Evolutionary conservation across 257 asterid genomes (phyloP).

Genomic region (Solanum corneliomulleri): DNA sequence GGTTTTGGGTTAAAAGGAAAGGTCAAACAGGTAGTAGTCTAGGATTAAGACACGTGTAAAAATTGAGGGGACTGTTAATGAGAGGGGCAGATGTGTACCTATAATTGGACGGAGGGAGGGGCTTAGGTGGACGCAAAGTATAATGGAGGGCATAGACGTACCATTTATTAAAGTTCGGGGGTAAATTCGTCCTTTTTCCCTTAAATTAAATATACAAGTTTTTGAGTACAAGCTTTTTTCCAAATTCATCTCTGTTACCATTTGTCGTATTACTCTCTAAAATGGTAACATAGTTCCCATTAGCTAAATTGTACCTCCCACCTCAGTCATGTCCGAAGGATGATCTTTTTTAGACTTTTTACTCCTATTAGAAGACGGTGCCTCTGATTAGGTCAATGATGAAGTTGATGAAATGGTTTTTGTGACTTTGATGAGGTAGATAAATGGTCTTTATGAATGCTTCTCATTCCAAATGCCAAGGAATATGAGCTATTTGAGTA

Average conservation of each 20-base stretch:
- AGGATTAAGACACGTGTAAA: no score
- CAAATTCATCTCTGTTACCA: background rate
- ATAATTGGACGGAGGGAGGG: no score
- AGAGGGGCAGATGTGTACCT: no score
- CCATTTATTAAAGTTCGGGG: no score
- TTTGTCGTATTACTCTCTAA: background rate
- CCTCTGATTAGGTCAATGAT: background rate
- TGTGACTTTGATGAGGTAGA: background rate
- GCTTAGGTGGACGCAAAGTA: no score
- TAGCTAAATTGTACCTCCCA: background rate
- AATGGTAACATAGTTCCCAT: background rate
- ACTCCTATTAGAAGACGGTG: background rate
- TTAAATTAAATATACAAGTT: background rate
- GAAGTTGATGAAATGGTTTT: background rate
- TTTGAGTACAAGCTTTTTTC: background rate
- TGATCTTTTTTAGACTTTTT: background rate
- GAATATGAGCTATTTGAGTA: background rate
- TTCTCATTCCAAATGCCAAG: background rate
- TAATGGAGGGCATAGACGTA: no score
- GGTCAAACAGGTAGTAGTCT: no score
- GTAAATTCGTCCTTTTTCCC: no score
- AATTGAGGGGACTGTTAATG: no score
- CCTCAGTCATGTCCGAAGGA: background rate
- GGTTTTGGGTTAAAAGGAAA: no score
- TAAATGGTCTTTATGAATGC: background rate